Percentiles rank a stretch among this genome's conserved stretches.
Conservation (phyloP, 2,329 filamentous ascomycete species). For the Plenodomus biglobosus region DNA sequence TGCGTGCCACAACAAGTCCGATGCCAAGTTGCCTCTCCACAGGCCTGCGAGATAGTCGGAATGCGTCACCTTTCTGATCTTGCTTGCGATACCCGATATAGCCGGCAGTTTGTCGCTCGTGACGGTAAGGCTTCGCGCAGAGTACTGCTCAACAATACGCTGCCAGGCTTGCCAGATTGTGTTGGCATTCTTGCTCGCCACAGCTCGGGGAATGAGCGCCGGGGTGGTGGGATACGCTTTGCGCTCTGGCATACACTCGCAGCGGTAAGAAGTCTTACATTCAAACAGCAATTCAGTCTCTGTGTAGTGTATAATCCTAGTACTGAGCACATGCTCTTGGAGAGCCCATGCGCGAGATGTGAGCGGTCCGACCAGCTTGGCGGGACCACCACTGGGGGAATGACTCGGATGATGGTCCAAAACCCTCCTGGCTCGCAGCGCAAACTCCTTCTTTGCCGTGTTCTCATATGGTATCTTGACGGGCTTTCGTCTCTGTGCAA, state of each 20-base stretch:
- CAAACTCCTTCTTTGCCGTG: slow-evolving; percentile 25
- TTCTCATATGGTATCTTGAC: slow-evolving; percentile 32
- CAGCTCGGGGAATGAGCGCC: slow-evolving; percentile 36
- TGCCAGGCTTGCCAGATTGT: slow-evolving; percentile 38
- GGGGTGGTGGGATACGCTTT: slow-evolving; percentile 34
- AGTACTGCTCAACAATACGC: slow-evolving; percentile 35
- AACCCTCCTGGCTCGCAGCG: slow-evolving; percentile 29
- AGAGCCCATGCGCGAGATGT: slow-evolving; percentile 36
- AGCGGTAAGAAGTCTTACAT: slow-evolving; percentile 36
- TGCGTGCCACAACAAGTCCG: slow-evolving; percentile 35
- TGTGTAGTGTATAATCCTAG: slow-evolving; percentile 39
- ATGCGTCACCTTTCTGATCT: slow-evolving; percentile 31
- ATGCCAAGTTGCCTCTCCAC: slow-evolving; percentile 35
- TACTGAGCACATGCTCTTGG: slow-evolving; percentile 39
- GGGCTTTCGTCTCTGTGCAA: slow-evolving; percentile 30
- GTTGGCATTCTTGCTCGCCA: slow-evolving; percentile 23
- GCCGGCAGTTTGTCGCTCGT: slow-evolving; percentile 35
- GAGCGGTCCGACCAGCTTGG: slow-evolving; percentile 29
- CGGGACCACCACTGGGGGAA: slow-evolving; percentile 20
- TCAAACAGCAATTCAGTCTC: slow-evolving; percentile 39
- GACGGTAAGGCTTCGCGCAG: slow-evolving; percentile 29
- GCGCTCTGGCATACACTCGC: slow-evolving; percentile 35
- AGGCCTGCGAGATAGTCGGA: slow-evolving; percentile 40
- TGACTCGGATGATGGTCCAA: slow-evolving; percentile 34
- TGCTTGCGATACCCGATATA: slow-evolving; percentile 39